phyloP scores from a whole-genome alignment of 2,329 filamentous ascomycete genomes.

The Alternaria novae-zelandiae region DNA sequence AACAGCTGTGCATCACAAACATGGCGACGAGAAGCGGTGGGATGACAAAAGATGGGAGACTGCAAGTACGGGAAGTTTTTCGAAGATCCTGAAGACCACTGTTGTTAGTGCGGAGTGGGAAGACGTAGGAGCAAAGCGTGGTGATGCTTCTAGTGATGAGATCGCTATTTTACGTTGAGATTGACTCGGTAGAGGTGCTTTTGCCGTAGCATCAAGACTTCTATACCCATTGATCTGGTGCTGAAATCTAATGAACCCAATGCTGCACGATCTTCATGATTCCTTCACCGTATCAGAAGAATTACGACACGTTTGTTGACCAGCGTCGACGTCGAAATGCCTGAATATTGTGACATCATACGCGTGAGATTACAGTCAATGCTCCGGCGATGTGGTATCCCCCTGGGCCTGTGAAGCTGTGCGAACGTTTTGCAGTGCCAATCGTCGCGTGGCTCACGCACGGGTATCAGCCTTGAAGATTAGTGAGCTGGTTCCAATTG shows the following conservation, averaged over 20 bases:
- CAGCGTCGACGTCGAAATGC: neutral
- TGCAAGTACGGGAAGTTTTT: constrained; percentile 40
- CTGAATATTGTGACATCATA: neutral
- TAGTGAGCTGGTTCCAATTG: neutral
- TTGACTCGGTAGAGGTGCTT: neutral
- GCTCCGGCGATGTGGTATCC: neutral
- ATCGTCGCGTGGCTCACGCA: neutral
- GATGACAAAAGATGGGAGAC: constrained; percentile 40
- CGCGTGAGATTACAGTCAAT: neutral
- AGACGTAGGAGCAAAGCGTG: constrained; percentile 29
- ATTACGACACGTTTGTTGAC: neutral
- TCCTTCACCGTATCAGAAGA: neutral
- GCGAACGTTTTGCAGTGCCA: neutral
- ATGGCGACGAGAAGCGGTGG: constrained; percentile 8
- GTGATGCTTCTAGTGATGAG: constrained; percentile 24
- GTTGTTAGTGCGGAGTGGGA: constrained; percentile 46
- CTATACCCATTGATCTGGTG: neutral
- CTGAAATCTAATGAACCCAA: neutral
- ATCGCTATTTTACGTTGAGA: constrained; percentile 27
- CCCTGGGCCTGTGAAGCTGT: neutral
- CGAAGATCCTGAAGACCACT: constrained; percentile 46
- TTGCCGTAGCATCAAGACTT: neutral
- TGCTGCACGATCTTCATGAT: neutral
- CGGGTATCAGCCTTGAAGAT: neutral
- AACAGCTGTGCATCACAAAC: constrained; percentile 24